phyloP scores from a whole-genome alignment of 257 asterid species.

The Eustoma russellianum region DNA sequence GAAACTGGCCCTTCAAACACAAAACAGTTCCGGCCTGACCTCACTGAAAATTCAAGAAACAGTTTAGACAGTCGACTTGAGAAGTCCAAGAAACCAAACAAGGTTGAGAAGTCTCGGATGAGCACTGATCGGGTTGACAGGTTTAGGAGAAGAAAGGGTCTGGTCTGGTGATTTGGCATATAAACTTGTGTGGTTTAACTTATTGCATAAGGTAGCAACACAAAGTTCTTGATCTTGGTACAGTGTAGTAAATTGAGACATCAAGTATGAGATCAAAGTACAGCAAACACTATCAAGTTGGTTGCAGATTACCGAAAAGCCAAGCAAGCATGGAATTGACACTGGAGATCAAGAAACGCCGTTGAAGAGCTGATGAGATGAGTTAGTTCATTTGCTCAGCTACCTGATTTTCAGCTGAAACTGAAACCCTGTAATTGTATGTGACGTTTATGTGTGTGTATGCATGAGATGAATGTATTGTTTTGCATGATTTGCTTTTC shows the following conservation, averaged over 20 bases:
- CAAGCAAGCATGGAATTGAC: too few relatives aligned
- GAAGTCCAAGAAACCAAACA: constrained; percentile 72
- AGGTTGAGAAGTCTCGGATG: constrained; percentile 84
- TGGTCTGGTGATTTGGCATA: constrained; percentile 55
- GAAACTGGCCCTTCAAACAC: constrained; percentile 41
- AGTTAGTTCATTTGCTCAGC: constrained; percentile 18
- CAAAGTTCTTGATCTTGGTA: constrained; percentile 13
- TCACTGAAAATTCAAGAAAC: constrained; percentile 79
- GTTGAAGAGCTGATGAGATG: constrained; percentile 15
- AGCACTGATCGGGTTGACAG: constrained; percentile 83
- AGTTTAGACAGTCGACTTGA: constrained; percentile 91
- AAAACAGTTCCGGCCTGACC: constrained; percentile 43
- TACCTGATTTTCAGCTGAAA: constrained; percentile 22
- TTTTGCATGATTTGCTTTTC: too few relatives aligned
- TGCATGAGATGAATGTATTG: background rate
- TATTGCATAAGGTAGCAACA: constrained; percentile 17
- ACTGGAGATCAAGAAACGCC: constrained; percentile 16
- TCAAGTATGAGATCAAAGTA: background rate
- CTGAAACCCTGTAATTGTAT: constrained; percentile 21
- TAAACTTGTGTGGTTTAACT: constrained; percentile 5
- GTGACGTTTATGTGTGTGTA: background rate
- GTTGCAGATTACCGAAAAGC: too few relatives aligned
- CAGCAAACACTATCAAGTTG: too few relatives aligned
- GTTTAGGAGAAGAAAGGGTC: constrained; percentile 71
- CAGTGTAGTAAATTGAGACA: constrained; percentile 1